phyloP scores from a whole-genome alignment of 83 land plant species.

The Diphasiastrum complanatum region DNA sequence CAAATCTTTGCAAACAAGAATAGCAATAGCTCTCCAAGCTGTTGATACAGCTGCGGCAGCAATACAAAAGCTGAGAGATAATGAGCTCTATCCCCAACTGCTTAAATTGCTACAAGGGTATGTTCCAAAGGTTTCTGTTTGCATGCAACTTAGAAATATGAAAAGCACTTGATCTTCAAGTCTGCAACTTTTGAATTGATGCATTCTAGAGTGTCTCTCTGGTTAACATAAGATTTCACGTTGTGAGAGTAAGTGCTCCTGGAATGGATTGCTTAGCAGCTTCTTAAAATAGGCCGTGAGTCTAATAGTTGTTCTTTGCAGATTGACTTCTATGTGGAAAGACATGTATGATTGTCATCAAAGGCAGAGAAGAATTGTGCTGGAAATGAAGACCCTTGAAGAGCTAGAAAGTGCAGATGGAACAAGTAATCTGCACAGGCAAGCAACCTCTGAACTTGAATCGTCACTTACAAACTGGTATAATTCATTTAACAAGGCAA shows the following conservation, averaged over 20 bases:
- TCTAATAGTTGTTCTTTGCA: slow-evolving; percentile 18
- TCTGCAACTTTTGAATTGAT: no score
- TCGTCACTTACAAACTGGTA: slow-evolving; percentile 55
- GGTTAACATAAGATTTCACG: no score
- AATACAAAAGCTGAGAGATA: slow-evolving; percentile 46
- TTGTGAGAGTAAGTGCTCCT: neutral
- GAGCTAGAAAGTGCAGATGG: slow-evolving; percentile 38
- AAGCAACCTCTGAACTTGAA: slow-evolving; percentile 72
- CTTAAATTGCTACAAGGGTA: slow-evolving; percentile 57
- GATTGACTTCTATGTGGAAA: slow-evolving; percentile 79
- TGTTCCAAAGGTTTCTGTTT: neutral
- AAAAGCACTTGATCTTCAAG: no score
- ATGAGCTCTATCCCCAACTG: slow-evolving; percentile 60
- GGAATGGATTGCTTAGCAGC: no score
- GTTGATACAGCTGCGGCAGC: slow-evolving; percentile 57
- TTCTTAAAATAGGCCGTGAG: neutral
- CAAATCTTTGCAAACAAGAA: slow-evolving; percentile 52
- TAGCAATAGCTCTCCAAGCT: slow-evolving; percentile 54
- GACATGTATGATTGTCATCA: slow-evolving; percentile 67
- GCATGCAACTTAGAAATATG: neutral
- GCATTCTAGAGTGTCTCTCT: no score
- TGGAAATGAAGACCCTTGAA: slow-evolving; percentile 64
- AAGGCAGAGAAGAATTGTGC: slow-evolving; percentile 55
- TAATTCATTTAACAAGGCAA: slow-evolving; percentile 43
- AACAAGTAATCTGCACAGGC: slow-evolving; percentile 63